Evolutionary conservation across 2,329 filamentous ascomycete species (phyloP).

Genomic region (Fusarium sp.): DNA sequence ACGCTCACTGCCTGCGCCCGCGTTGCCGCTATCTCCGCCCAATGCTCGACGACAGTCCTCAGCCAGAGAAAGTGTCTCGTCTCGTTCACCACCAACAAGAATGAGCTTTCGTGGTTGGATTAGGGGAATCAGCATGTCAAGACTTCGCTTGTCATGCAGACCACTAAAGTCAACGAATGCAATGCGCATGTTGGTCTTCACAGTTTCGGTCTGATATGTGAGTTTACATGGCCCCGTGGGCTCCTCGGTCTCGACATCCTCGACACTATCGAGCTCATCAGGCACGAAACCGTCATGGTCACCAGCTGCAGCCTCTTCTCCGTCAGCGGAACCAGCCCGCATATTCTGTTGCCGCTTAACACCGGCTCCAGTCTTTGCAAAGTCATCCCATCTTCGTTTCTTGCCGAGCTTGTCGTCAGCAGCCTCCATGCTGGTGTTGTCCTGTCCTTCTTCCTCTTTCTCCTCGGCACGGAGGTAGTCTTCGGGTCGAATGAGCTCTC

Average conservation of each 20-base stretch:
- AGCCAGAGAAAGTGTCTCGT: constrained; percentile 82
- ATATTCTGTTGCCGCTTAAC: constrained; percentile 67
- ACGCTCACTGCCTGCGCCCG: constrained; percentile 52
- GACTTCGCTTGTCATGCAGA: constrained; percentile 89
- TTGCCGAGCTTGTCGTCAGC: constrained; percentile 77
- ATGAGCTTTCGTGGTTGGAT: constrained; percentile 96
- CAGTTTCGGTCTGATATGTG: constrained; percentile 67
- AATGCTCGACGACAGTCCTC: constrained; percentile 79
- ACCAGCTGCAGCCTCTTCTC: constrained; percentile 51
- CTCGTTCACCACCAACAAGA: constrained; percentile 80
- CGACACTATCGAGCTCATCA: constrained; percentile 68
- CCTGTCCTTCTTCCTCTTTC: constrained; percentile 77
- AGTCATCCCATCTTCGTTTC: constrained; percentile 93
- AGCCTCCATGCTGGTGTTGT: constrained; percentile 50
- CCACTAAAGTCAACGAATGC: constrained; percentile 93
- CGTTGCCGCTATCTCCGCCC: constrained; percentile 19
- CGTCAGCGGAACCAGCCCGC: constrained; percentile 55
- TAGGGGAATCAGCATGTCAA: constrained; percentile 93
- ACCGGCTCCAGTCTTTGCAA: constrained; percentile 47
- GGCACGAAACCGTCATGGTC: constrained; percentile 50
- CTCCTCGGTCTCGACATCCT: constrained; percentile 63
- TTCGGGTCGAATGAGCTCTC: constrained; percentile 91
- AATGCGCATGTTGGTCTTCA: constrained; percentile 78
- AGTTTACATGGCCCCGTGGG: constrained; percentile 78
- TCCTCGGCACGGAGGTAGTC: constrained; percentile 95